phyloP scores from a whole-genome alignment of 768 basidiomycete species.

The Suillus decipiens region DNA sequence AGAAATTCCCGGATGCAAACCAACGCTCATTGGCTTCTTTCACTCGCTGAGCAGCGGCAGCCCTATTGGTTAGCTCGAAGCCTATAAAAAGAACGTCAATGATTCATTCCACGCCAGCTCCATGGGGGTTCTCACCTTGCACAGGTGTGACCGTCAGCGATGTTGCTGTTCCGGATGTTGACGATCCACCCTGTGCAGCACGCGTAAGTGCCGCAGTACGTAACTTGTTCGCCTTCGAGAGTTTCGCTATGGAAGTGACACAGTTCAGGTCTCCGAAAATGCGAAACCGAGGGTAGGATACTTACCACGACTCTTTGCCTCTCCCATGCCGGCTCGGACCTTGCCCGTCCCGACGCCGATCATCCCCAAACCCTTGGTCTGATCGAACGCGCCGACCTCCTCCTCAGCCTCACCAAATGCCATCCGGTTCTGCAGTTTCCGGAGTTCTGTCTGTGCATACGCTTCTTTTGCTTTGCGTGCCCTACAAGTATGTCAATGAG shows the following conservation, averaged over 20 bases:
- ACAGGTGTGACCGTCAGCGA: conserved; percentile 94
- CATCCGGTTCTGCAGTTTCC: conserved; percentile 97
- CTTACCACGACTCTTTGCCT: conserved; percentile 89
- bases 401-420: conserved; percentile 93
- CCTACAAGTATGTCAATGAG: conserved; percentile 40
- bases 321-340: conserved; percentile 84
- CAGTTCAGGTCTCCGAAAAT: conserved; percentile 5
- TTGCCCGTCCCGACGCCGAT: conserved; percentile 86
- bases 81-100: conserved; percentile 46
- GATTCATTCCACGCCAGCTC: neutral
- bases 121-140: conserved; percentile 60
- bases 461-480: conserved; percentile 99
- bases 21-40: conserved; percentile 97
- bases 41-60: conserved; percentile 81
- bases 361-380: conserved; percentile 99
- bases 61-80: conserved; percentile 92
- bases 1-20: conserved; percentile 88
- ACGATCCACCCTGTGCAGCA: conserved; percentile 58
- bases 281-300: conserved; percentile 11
- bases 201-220: conserved; percentile 83
- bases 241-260: conserved; percentile 64
- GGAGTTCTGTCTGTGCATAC: conserved; percentile 93
- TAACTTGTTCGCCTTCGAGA: conserved; percentile 93
- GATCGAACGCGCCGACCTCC: conserved; percentile 94
- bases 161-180: conserved; percentile 81